Conservation (phyloP, 2,329 filamentous ascomycete species). For the Bimuria novae-zelandiae region DNA sequence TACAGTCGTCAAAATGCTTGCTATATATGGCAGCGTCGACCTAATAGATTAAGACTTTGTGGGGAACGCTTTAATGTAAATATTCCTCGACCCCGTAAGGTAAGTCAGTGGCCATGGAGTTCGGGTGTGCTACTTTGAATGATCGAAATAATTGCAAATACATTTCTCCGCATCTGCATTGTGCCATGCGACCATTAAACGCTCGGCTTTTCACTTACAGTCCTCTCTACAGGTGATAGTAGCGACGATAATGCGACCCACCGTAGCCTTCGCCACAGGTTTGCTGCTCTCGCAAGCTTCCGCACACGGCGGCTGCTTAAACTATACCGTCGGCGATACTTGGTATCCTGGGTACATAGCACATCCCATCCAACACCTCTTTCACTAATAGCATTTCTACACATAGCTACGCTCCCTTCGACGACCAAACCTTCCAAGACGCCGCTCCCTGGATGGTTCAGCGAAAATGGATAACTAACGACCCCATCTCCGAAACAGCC, state of each 20-base stretch:
- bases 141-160: too few species aligned
- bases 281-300: slow-evolving; percentile 17
- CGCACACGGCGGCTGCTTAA: slow-evolving; percentile 33
- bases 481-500: slow-evolving; percentile 32
- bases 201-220: too few species aligned
- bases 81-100: too few species aligned
- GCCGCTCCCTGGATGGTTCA: slow-evolving; percentile 29
- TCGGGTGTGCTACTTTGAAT: too few species aligned
- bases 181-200: too few species aligned
- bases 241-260: slow-evolving; percentile 16
- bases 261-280: slow-evolving; percentile 8
- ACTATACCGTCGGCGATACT: slow-evolving; percentile 37
- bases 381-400: not conserved
- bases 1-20: too few species aligned
- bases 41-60: too few species aligned
- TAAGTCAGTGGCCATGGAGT: too few species aligned
- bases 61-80: too few species aligned
- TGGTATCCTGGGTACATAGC: slow-evolving; percentile 35
- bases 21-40: too few species aligned
- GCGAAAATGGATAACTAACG: slow-evolving; percentile 35
- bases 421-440: slow-evolving; percentile 25
- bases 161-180: too few species aligned
- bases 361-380: not conserved
- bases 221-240: too few species aligned
- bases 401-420: slow-evolving; percentile 33